Base-by-base conservation (phyloP, 805 yeast genomes). In the Yarrowia hollandica region DNA sequence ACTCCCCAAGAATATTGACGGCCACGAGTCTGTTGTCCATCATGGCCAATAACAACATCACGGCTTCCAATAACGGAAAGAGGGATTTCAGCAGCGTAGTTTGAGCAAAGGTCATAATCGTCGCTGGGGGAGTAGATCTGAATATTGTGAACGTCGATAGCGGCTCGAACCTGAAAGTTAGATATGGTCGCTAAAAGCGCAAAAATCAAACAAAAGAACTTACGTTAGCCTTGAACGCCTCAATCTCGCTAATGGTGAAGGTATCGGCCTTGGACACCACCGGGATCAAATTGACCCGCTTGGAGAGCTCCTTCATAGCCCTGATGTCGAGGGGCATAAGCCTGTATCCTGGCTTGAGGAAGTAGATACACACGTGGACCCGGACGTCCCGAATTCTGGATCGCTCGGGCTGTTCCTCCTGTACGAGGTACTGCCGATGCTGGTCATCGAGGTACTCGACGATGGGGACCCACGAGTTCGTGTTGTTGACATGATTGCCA, bases 381-480 rank as follows among this genome's bases (percentile, higher is more conserved):
- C 97, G 82, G 64, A 89, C 75, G 73, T 91, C 97, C 37, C 74
- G 74, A 10, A 70, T 46, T 42, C 55, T 34, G 1, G 58, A 61
- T 72, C 98, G 82, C 55, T 71, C 72, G 30, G 98, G 98, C 74
- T 91, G 98, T 69, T 90, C 94, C 70, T 90, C 97, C 71, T 88
- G 96, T 71, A 87, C 87, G 92, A 90, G 86, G 71, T 75, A 90
- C 21, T 86, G 79, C 68, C 86, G 90, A 69, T 89, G 94, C 75
- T 90, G 97, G 69, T 89, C 95, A 72, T 90, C 96, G 63, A 91
- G 83, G 72, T 89, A 91, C 71, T 89, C 96, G 62, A 87, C 78
- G 65, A 90, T 81, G 34, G 96, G 90, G 61, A 84, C 85, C 95
- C 96, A 90, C 42, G 94, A 79, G 70, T 86, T 85, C 67, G 79